Evolutionary conservation across 345 rosid species (phyloP).

Genomic region (Gossypium sturtianum): DNA sequence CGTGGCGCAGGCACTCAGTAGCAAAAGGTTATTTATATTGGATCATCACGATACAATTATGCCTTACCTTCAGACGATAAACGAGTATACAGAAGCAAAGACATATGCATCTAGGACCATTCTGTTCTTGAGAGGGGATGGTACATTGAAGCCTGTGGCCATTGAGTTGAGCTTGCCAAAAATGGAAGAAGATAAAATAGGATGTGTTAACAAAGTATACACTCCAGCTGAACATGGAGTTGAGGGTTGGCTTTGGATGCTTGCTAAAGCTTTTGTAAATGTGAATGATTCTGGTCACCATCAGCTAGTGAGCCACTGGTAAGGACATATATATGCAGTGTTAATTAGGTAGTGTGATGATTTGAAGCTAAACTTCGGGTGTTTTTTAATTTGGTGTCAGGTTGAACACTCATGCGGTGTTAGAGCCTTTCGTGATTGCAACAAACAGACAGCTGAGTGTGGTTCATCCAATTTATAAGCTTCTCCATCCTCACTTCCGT

Average conservation of each 20-base stretch:
- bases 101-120: constrained; percentile 69
- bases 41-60: constrained; percentile 77
- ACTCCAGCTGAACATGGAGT: constrained; percentile 58
- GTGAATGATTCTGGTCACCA: constrained; percentile 84
- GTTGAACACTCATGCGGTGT: constrained; percentile 76
- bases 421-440: constrained; percentile 84
- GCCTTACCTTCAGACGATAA: constrained; percentile 57
- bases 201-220: constrained; percentile 58
- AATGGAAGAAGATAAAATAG: constrained; percentile 52
- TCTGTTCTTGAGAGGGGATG: constrained; percentile 54
- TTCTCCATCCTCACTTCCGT: constrained; percentile 72
- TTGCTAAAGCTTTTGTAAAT: constrained; percentile 77
- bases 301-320: constrained; percentile 87
- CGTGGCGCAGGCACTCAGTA: constrained; percentile 41
- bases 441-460: constrained; percentile 71
- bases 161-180: constrained; percentile 82
- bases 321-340: background rate
- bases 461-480: constrained; percentile 70
- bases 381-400: constrained; percentile 24
- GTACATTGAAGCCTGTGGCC: constrained; percentile 65
- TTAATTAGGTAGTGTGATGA: background rate
- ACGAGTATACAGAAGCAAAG: constrained; percentile 40
- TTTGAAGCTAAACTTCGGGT: background rate
- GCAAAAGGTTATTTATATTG: constrained; percentile 56
- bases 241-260: constrained; percentile 67